These are phyloP conservation scores for Pleurotus ostreatus DNA, from an alignment of 768 basidiomycete species.

Conservation along the genomic window DNA sequence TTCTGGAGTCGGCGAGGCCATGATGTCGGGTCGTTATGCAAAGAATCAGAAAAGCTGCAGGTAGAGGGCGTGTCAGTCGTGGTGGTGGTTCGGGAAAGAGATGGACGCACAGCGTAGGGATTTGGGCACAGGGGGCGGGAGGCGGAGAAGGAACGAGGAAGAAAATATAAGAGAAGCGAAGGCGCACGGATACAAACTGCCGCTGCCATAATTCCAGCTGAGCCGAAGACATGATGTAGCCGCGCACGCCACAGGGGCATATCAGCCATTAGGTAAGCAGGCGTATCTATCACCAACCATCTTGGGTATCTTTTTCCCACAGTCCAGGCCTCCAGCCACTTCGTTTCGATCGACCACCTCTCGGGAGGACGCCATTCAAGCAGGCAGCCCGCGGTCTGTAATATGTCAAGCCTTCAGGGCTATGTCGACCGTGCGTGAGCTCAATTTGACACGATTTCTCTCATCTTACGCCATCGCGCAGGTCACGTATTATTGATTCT, in stretches of 20 bases:
- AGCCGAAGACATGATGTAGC: too few species aligned
- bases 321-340: not conserved
- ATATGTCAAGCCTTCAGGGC: slow-evolving; percentile 87
- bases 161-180: not conserved
- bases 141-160: not conserved
- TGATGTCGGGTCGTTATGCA: not conserved
- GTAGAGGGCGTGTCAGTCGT: not conserved
- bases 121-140: not conserved
- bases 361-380: not conserved
- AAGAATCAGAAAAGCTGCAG: slow-evolving; percentile 1
- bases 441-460: not conserved
- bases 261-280: not conserved
- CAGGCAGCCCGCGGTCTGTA: slow-evolving; percentile 10
- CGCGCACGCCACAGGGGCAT: not conserved
- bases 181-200: not conserved
- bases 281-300: not conserved
- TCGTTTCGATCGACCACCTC: not conserved
- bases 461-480: slow-evolving; percentile 22
- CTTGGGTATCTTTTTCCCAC: not conserved
- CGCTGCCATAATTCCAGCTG: not conserved
- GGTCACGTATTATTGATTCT: slow-evolving; percentile 91
- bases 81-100: not conserved
- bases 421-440: slow-evolving; percentile 76
- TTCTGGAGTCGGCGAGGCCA: slow-evolving; percentile 1
- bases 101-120: not conserved